Conservation (phyloP, 306 rosid genomes). For the Gillenia trifoliata region DNA sequence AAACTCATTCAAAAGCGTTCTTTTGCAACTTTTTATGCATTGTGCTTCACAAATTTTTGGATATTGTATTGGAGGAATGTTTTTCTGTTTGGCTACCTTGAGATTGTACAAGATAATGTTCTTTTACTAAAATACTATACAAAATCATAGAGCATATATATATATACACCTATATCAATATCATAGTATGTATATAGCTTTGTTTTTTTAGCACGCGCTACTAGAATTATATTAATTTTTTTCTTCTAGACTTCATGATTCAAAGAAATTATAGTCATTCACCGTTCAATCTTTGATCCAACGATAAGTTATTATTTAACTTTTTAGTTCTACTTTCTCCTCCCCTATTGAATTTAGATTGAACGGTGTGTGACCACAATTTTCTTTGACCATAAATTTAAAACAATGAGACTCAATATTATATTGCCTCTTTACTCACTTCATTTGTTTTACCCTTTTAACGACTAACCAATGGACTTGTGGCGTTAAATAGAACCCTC, state of each 20-base stretch:
- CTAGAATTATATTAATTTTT: background rate
- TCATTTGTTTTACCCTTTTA: background rate
- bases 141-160: background rate
- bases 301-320: too few relatives aligned
- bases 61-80: constrained; percentile 26
- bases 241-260: background rate
- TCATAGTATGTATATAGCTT: background rate
- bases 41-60: constrained; percentile 27
- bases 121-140: constrained; percentile 6
- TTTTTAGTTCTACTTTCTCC: too few relatives aligned
- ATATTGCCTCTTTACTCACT: background rate
- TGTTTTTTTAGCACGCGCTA: background rate
- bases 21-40: background rate
- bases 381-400: too few relatives aligned
- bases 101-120: constrained; percentile 5
- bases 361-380: too few relatives aligned
- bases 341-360: too few relatives aligned
- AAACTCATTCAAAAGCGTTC: background rate
- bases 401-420: background rate
- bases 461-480: constrained; percentile 5
- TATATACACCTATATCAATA: too few relatives aligned
- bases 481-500: constrained; percentile 15
- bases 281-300: too few relatives aligned
- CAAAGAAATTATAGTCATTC: too few relatives aligned
- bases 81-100: constrained; percentile 25